Base-by-base conservation (phyloP, 257 asterid genomes). In the Osmanthus fragrans region DNA sequence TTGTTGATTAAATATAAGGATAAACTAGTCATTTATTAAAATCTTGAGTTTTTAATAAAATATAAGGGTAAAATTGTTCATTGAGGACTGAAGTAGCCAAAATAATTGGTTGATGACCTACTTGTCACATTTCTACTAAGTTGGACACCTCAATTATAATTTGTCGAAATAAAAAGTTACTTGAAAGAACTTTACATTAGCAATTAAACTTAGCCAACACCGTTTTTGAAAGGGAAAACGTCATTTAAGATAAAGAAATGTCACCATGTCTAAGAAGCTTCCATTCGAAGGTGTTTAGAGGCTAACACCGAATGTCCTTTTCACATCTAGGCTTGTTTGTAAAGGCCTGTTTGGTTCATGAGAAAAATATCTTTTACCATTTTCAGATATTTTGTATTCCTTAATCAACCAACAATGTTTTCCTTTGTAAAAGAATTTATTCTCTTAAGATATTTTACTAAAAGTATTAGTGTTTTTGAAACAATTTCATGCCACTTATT, bases 211-310 rank as follows among this genome's bases (percentile, higher is more conserved):
- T 54, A 54, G 64, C 10, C 29, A 18, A n/a, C 27, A 54, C 64
- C 0, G 4, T 54, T 18, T 34, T 16, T 80, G 73, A 9, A 73
- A 80, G 72, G 78, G 83, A 42, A 66, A 74, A 13, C 23, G 30
- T 13, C 30, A 30, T 21, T 9, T 21, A n/a, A 54, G 58, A 80
- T 39, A 21, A 40, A 64, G 8, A 16, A 18, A 36, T 39, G 66
- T 64, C 30, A 19, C 64, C 23, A 78, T 73, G 76, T 76, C 82
- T 40, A 67, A 79, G 81, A 75, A 51, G 74, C 85, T 84, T 84
- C 73, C 27, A 84, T 66, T 60, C 80, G 19, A 84, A 77, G 87
- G 60, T 76, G 45, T 60, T n/a, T 34, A 64, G 58, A 40, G 25
- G 37, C 63, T 67, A 36, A 65, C 21, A 77, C 72, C 84, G 72